Conservation (phyloP, 2,329 filamentous ascomycete species). For the Paraphaeosphaeria minitans region DNA sequence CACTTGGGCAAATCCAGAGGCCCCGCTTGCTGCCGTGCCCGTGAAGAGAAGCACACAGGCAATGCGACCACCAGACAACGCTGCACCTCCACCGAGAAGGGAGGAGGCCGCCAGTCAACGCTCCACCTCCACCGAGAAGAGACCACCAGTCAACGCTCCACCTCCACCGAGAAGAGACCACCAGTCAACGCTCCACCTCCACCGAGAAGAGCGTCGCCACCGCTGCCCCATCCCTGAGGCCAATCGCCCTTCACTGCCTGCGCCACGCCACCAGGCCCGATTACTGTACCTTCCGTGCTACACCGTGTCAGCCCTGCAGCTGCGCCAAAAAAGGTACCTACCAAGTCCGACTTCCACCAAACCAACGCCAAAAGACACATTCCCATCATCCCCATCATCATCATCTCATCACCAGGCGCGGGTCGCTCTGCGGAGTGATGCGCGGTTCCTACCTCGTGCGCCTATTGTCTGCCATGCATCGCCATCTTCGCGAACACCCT, state of each 20-base stretch:
- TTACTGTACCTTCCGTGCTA: slow-evolving; percentile 2
- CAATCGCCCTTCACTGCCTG: slow-evolving; percentile 2
- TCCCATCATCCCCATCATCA: background rate
- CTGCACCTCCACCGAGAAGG: no score
- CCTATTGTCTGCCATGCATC: background rate
- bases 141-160: no score
- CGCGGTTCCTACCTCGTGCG: slow-evolving; percentile 19
- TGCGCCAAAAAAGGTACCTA: slow-evolving; percentile 19
- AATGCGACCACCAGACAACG: background rate
- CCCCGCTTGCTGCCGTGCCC: slow-evolving; percentile 4
- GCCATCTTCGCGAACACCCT: background rate
- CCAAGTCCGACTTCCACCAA: slow-evolving; percentile 2
- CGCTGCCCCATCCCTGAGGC: slow-evolving; percentile 18
- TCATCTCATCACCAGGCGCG: background rate
- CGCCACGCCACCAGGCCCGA: slow-evolving; percentile 15
- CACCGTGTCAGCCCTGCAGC: slow-evolving; percentile 39
- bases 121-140: no score
- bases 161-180: no score
- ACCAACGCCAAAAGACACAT: background rate
- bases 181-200: no score
- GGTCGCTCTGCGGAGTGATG: slow-evolving; percentile 1
- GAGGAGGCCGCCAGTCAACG: no score
- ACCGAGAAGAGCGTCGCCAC: background rate
- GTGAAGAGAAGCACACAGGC: background rate
- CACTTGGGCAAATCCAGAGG: background rate